These are phyloP conservation scores for Platismatia glauca DNA, from an alignment of 495 filamentous ascomycete species.

Conservation along the genomic window DNA sequence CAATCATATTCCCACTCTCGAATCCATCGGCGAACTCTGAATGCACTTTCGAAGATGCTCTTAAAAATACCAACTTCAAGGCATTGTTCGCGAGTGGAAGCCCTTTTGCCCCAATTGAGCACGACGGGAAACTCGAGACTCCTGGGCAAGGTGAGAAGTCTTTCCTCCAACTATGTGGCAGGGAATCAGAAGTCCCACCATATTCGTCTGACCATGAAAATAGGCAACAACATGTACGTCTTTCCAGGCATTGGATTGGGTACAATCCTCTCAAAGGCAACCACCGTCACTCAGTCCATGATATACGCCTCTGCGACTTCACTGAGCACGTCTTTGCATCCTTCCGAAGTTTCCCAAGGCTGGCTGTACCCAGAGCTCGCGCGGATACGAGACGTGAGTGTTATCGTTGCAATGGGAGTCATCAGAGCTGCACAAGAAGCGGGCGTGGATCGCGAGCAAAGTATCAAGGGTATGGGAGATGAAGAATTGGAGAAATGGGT, in stretches of 20 bases:
- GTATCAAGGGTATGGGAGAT: constrained; percentile 62
- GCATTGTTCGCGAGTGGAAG: constrained; percentile 92
- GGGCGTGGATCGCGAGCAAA: constrained; percentile 71
- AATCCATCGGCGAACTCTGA: constrained; percentile 95
- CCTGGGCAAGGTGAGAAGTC: constrained; percentile 67
- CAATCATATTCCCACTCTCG: constrained; percentile 88
- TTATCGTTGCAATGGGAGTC: constrained; percentile 80
- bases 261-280: constrained; percentile 83
- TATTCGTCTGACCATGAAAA: background rate
- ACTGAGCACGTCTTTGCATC: constrained; percentile 67
- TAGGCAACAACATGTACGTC: constrained; percentile 80
- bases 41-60: constrained; percentile 89
- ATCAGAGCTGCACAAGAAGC: constrained; percentile 82
- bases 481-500: constrained; percentile 71
- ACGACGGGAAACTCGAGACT: constrained; percentile 52
- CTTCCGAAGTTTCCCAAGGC: constrained; percentile 68
- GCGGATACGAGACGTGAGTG: constrained; percentile 82
- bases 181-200: background rate
- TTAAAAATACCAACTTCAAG: constrained; percentile 79
- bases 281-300: constrained; percentile 88
- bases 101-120: constrained; percentile 68
- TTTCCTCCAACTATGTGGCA: background rate
- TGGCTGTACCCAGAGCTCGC: constrained; percentile 91
- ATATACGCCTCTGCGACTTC: constrained; percentile 75
- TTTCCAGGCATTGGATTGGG: constrained; percentile 96